Base-by-base conservation (phyloP, 257 asterid genomes). In the Solanum corneliomulleri region DNA sequence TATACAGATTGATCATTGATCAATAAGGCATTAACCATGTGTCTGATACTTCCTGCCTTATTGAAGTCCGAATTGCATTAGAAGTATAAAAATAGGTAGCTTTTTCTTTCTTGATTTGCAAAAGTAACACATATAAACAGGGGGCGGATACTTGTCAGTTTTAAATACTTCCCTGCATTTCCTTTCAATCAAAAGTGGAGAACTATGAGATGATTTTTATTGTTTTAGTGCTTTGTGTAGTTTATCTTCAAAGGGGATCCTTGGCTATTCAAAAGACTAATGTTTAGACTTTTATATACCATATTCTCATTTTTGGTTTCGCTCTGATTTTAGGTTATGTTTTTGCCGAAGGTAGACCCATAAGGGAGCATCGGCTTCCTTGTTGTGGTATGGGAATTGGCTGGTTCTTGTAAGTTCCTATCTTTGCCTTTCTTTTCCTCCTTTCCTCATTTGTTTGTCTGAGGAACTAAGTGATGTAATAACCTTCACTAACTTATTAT, bases 341-440 rank as follows among this genome's bases (percentile, higher is more conserved):
- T 91, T 90, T 93, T 89, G 87, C 86, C 70, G 94, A 92, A 83
- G 91, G 90, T 72, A 90, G 93, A 47, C 93, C 89, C 66, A 74
- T 74, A 82, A 89, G 95, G 71, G 94, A 93, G 90, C 92, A 90
- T 25, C 92, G 94, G 86, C 98, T 96, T 89, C 98, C 99, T 80
- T 96, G 98, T 88, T 96, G 98, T 90, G 98, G 98, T 72, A 89
- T 96, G 89, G 99, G 98, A 77, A 88, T 94, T 88, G 98, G 98
- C 56, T 95, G 99, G 99, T 92, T 92, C 89, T 89, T 96, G 98
- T 96, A 91, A 95, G 99, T 94, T 88, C 85, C 87, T 33, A 45
- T 82, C 66, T 44, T 85, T 69, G 21, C 21, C 23, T 44, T 25
- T 86, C 45, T 58, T 44, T 60, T 35, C 21, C 45, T 42, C 20